Base-by-base conservation (phyloP, 2,329 filamentous ascomycete genomes). In the Whalleya microplaca region DNA sequence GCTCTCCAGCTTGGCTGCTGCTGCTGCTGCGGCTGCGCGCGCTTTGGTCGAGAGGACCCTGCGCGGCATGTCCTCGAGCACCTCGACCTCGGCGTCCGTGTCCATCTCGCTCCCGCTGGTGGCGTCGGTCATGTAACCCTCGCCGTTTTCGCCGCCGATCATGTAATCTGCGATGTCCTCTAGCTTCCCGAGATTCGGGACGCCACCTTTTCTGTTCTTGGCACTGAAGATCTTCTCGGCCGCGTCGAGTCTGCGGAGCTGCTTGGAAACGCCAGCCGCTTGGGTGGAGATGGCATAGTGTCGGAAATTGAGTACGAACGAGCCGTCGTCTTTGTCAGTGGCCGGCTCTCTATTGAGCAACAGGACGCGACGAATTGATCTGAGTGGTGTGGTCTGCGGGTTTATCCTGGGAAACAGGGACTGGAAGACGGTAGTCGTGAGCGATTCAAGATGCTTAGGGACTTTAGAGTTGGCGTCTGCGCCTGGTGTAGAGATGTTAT, bases 271-370 rank as follows among this genome's bases (percentile, higher is more conserved):
- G 21, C 92, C 93, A 0, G 91, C 90, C 21, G 88, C 84, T 69
- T 92, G 92, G 12, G 93, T 98, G 5, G 90, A 95, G 70, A 99
- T 99, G 23, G 93, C 92, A 72, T 96, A 99, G 75, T 99, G 95
- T 56, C 95, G 83, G 58, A 98, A 86, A 71, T 91, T 96, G 62
- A 99, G 77, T 16, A 94, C 84, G 69, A 96, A 96, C 2, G 86
- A 85, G 29, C 86, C 87, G 41, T 88, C 83, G 48, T 86, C 82
- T 40, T 81, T 78, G 19, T 78, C 73, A 14, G 72, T 72, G 9
- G 73, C 70, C 2, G 78, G 76, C 71, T 96, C 92, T 59, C 95
- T 88, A 74, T 98, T 96, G 55, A 99, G 78, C 19, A 99, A 84
- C 53, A 99, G 84, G 0, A 98, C 91, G 69, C 95, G 86, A 63